Percentiles rank a stretch among this genome's conserved stretches.
Conservation (phyloP, 106 monocot genomes). For the Iris macrosiphon region DNA sequence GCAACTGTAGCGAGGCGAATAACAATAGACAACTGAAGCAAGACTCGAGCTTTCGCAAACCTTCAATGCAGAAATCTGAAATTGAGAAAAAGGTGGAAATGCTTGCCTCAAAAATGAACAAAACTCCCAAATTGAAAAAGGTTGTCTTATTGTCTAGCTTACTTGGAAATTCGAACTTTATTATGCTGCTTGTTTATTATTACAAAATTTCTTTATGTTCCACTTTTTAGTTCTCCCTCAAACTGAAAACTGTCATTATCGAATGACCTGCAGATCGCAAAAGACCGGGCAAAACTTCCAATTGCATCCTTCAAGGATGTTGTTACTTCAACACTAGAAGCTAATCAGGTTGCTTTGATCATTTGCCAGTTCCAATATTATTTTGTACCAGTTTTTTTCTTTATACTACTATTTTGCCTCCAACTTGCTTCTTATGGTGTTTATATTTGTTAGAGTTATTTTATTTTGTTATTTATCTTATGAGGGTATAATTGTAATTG, state of each 20-base stretch:
- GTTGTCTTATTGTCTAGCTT: slow-evolving; percentile 22
- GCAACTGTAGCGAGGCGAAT: slow-evolving; percentile 15
- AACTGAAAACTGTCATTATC: neutral
- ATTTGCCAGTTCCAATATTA: neutral
- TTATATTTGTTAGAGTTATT: no score
- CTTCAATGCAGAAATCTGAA: slow-evolving; percentile 48
- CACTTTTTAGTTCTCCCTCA: neutral
- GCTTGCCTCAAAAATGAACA: slow-evolving; percentile 44
- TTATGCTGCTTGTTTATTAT: neutral
- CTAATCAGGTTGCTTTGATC: slow-evolving; percentile 60
- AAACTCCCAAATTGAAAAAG: slow-evolving; percentile 50
- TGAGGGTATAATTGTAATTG: no score
- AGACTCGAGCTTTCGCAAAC: slow-evolving; percentile 63
- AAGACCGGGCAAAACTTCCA: slow-evolving; percentile 74
- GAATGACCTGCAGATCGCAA: slow-evolving; percentile 37
- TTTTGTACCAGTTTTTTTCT: no score
- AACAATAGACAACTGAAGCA: slow-evolving; percentile 21
- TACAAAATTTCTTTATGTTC: neutral
- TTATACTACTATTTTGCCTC: no score
- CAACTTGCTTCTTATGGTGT: no score
- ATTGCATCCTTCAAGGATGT: slow-evolving; percentile 75
- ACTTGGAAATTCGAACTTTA: neutral
- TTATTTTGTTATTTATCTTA: no score
- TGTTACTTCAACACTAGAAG: slow-evolving; percentile 68
- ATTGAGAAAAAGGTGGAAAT: slow-evolving; percentile 50